These are phyloP conservation scores for Lyophyllum semitale DNA, from an alignment of 768 basidiomycete genomes.

Conservation along the genomic window DNA sequence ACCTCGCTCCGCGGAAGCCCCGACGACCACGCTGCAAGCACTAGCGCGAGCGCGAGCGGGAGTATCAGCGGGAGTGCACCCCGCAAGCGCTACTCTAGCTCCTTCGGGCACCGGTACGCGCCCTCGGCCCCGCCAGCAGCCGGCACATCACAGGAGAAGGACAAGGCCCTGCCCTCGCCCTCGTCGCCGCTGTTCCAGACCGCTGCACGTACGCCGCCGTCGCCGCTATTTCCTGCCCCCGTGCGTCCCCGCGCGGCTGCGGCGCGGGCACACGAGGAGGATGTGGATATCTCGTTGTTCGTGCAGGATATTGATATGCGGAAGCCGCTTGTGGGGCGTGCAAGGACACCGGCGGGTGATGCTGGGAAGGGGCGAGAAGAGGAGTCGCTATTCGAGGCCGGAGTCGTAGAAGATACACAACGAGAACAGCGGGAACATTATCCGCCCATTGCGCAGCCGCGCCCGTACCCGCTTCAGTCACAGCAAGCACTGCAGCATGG, in stretches of 20 bases:
- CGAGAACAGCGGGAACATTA: not conserved
- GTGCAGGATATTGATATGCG: slow-evolving; percentile 76
- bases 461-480: not conserved
- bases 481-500: not conserved
- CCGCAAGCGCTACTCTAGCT: slow-evolving; percentile 74
- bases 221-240: slow-evolving; percentile 24
- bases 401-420: slow-evolving; percentile 1
- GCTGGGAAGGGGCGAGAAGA: slow-evolving; percentile 14
- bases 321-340: slow-evolving; percentile 57
- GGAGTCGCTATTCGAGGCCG: not conserved
- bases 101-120: slow-evolving; percentile 72
- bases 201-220: slow-evolving; percentile 1
- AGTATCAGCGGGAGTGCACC: slow-evolving; percentile 1
- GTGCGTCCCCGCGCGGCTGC: slow-evolving; percentile 23
- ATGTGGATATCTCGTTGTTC: slow-evolving; percentile 78
- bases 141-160: slow-evolving; percentile 28
- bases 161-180: slow-evolving; percentile 16
- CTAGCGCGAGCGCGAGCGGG: slow-evolving; percentile 2
- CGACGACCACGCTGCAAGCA: slow-evolving; percentile 3
- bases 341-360: slow-evolving; percentile 16
- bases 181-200: not conserved
- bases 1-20: slow-evolving; percentile 10
- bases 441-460: no score
- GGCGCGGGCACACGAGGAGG: slow-evolving; percentile 54
- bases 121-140: slow-evolving; percentile 39